Base-by-base conservation (phyloP, 805 yeast species). In the Kodamaea hsintzibuensis region DNA sequence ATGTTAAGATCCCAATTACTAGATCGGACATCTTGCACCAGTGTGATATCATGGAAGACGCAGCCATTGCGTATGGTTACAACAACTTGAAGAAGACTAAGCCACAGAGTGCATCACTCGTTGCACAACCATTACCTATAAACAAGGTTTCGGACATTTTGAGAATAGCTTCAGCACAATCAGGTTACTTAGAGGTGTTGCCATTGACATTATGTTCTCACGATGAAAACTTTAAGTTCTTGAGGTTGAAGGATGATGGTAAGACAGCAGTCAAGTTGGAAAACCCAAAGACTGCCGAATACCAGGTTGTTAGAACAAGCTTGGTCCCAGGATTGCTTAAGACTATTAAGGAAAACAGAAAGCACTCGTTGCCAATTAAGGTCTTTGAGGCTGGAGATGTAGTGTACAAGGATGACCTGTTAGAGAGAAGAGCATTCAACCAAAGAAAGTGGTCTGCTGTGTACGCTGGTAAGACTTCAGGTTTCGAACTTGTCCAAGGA, bases 41-140 rank as follows among this genome's bases (percentile, higher is more conserved):
- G 70, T 93, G 98, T 80, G 99, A 95, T 74, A 86, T 95, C 61
- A 89, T 95, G 96, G 99, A 95, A 74, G 99, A 95, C 72, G 97
- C 93, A 48, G 99, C 97, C 47, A 88, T 95, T 67, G 96, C 91
- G 30, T 95, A 91, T 68, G 99, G 99, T 54, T 95, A 88, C 80
- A 88, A 92, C 75, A 91, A 89, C 69, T 80, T 95, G 66, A 82
- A 81, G 58, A 90, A 86, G 74, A 85, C 95, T 50, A 82, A 82
- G 60, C 90, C 95, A 66, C 82, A 91, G 60, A 80, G 90, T 33
- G 39, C 50, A 7, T 82, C 96, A 8, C 83, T 88, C 59, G 86
- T 90, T 57, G 97, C 96, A 19, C 80, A 88, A 52, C 91, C 98
- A 43, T 82, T 93, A 68, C 96, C 96, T 54, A 81, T 96, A 66